Percentiles rank a stretch among this genome's conserved stretches.
Evolutionary conservation across 129 eudicot genomes (phyloP).

Genomic region (Apium graveolens): DNA sequence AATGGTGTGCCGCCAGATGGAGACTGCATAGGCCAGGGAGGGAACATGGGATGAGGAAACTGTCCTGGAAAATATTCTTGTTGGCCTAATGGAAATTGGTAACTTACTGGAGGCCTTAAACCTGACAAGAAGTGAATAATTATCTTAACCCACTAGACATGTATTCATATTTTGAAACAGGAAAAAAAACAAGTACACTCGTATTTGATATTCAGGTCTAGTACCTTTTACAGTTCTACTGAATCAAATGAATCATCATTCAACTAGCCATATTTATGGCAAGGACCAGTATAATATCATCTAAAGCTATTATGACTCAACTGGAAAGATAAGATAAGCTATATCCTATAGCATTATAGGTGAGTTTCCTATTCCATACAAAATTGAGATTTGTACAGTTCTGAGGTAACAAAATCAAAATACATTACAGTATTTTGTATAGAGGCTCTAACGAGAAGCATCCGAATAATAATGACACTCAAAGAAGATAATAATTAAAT

Average conservation of each 20-base stretch:
- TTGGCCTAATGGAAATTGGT: constrained; percentile 37
- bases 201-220: not conserved
- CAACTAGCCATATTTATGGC: not conserved
- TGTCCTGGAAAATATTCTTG: constrained; percentile 59
- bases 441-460: not conserved
- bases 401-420: not conserved
- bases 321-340: not conserved
- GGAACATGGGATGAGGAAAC: constrained; percentile 51
- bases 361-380: not conserved
- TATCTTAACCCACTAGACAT: not conserved
- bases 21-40: constrained; percentile 79
- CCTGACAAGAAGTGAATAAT: constrained; percentile 21
- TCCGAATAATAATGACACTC: not conserved
- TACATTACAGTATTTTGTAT: not conserved
- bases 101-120: constrained; percentile 19
- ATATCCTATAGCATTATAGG: not conserved
- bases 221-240: not conserved
- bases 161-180: not conserved
- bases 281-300: not conserved
- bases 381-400: not conserved
- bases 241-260: not conserved
- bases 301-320: not conserved
- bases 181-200: not conserved
- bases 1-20: constrained; percentile 53
- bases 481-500: not conserved